Base-by-base conservation (phyloP, 176 grass and related monocot species). In the Musa schizocarpa region DNA sequence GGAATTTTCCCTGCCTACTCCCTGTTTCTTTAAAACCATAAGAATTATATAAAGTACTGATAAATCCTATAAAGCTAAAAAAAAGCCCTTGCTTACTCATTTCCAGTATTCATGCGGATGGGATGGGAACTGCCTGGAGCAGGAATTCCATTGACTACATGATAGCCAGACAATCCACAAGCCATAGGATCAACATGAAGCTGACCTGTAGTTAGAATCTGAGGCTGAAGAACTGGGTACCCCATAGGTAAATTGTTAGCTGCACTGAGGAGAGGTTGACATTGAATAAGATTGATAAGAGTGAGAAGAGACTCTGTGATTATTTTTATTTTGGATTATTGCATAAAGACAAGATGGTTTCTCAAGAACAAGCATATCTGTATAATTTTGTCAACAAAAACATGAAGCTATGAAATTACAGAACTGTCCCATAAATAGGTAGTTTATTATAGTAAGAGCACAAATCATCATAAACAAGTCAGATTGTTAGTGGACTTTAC, bases 161-260 rank as follows among this genome's bases (percentile, higher is more conserved):
- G 94, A 87, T 84, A 86, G 25, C 76, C 81, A 51, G 94, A 87
- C 57, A 91, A 21, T 73, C 87, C 85, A 56, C 85, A 82, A 56
- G 74, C 69, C 83, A 92, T 87, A 11, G 85, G 76, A 68, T 93
- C 93, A 63, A 88, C 78, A 57, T 92, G 87, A 76, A 89, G 85
- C 25, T 87, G 87, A 29, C 89, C 75, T 1, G 87, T 69, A 83
- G 85, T 78, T 81, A 77, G 90, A 71, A 97, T 88, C 16, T 77
- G 78, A 87, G 86, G 88, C 67, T 91, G 95, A 78, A 93, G 77
- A 77, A 94, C 88, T 66, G 95, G 95, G 80, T 98, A 98, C 55
- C 90, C 90, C 86, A 98, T 98, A 16, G 90, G 95, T 55, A 93
- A 79, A 86, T 87, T 89, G 75, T 87, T 91, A 84, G 91, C 95